Base-by-base conservation (phyloP, 345 rosid genomes). In the Heritiera fomes region DNA sequence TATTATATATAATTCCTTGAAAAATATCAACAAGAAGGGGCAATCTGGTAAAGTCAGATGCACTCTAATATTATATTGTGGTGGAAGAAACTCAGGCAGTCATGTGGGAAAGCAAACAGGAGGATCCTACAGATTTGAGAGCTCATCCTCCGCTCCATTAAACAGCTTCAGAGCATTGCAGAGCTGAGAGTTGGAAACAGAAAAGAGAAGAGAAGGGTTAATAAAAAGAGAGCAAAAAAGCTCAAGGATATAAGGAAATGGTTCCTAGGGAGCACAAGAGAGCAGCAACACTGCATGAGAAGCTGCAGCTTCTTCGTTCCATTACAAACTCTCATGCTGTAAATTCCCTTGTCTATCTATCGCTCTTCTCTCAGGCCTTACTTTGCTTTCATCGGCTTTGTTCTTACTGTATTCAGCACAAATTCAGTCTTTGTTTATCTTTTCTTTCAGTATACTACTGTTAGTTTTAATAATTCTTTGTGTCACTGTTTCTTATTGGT, bases 231-330 rank as follows among this genome's bases (percentile, higher is more conserved):
- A 43, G 11, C 12, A 10, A 10, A 10, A 52, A 49, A 75, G 46
- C 53, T 20, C 34, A 9, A 9, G 32, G 12, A 23, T 59, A 59
- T 20, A 59, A 59, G 23, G 13, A 59, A 46, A 47, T 87, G 90
- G 84, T 78, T 77, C 84, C 94, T 8, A 86, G 88, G 71, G 91
- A 89, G 87, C 86, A 82, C 83, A 89, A 81, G 88, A 88, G 82
- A 79, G 82, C 86, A 69, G 79, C 81, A 49, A 34, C 38, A 34
- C 78, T 88, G 85, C 83, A 80, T 77, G 87, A 84, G 83, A 87
- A 87, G 85, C 86, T 87, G 77, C 89, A 87, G 71, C 81, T 87
- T 60, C 89, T 87, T 83, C 87, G 89, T 78, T 87, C 89, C 62
- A 64, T 87, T 23, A 87, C 89, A 58, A 80, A 85, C 82, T 87